These are phyloP conservation scores for Helichrysum umbraculigerum DNA, from an alignment of 129 eudicot species.

Conservation along the genomic window DNA sequence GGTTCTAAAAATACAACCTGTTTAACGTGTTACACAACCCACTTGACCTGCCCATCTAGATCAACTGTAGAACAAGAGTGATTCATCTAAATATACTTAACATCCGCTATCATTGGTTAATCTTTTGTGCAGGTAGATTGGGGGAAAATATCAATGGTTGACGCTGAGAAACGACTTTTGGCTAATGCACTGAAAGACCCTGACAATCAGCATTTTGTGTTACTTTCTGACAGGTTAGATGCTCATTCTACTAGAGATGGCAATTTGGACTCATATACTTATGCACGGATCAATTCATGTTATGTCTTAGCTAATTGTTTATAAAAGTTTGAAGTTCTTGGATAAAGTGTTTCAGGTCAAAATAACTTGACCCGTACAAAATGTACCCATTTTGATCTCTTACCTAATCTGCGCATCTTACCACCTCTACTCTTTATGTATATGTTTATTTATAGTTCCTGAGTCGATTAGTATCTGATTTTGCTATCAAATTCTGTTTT, in stretches of 20 bases:
- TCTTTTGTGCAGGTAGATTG: conserved; percentile 70
- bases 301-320: background rate
- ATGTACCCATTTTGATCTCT: background rate
- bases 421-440: background rate
- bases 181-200: conserved; percentile 87
- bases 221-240: conserved; percentile 89
- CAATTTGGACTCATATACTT: conserved; percentile 1
- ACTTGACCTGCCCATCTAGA: background rate
- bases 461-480: conserved; percentile 22
- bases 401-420: background rate
- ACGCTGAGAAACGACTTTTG: conserved; percentile 93
- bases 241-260: conserved; percentile 7
- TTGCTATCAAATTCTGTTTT: conserved; percentile 18
- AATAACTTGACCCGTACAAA: background rate
- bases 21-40: background rate
- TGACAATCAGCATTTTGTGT: conserved; percentile 89
- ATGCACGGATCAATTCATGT: no score
- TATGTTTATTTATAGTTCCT: conserved; percentile 3
- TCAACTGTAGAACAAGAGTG: background rate
- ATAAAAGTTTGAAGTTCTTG: background rate
- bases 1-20: background rate
- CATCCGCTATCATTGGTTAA: conserved; percentile 5
- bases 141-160: conserved; percentile 98
- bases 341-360: background rate
- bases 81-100: background rate